Evolutionary conservation across 495 filamentous ascomycete genomes (phyloP), one percentile per base, ranked within the genome.

Genomic region (Penicillium turbatum): DNA sequence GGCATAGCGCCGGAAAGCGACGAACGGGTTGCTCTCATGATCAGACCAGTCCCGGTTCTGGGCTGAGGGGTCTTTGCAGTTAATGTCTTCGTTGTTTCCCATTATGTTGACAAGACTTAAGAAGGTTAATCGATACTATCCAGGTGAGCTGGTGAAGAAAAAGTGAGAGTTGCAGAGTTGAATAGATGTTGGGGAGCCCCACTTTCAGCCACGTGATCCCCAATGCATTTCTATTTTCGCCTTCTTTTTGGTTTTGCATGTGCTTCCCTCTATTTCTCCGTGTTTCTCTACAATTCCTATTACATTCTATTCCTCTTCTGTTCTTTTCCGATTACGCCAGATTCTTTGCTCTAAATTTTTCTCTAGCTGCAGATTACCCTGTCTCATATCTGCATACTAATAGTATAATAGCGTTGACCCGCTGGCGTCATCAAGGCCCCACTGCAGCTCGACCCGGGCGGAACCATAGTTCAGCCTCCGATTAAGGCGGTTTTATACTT

Each of bases 1-100:
- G 48, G 81, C 77, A 59, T 77, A 83, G 51, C 77, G 78, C 49
- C 81, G 80, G 64, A 85, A 83, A 29, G 77, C 68, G 42, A 83
- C 70, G 60, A 86, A 85, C 11, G 82, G 80, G 53, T 83, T 85
- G 30, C 43, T 62, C 48, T 73, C 67, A 37, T 64, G 57, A 19
- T 75, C 67, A 32, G 56, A 47, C 60, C 59, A 61, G 48, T 50
- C 52, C 40, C 56, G 54, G 7, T 65, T 36, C 10, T 49, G 51
- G 44, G 49, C 46, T 50, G 32, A 0, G 42, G 43, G 16, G 6
- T 59, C 49, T 39, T 62, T 54, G 31, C 46, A 37, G 5, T 55
- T 58, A n/a, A 55, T 48, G 16, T 69, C 48, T 29, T 70, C 57
- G 44, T 71, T 65, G 24, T 59, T 48, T 17, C 70, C 58, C 72